Conservation (phyloP, 2,329 filamentous ascomycete genomes). For the Periconia sp. region DNA sequence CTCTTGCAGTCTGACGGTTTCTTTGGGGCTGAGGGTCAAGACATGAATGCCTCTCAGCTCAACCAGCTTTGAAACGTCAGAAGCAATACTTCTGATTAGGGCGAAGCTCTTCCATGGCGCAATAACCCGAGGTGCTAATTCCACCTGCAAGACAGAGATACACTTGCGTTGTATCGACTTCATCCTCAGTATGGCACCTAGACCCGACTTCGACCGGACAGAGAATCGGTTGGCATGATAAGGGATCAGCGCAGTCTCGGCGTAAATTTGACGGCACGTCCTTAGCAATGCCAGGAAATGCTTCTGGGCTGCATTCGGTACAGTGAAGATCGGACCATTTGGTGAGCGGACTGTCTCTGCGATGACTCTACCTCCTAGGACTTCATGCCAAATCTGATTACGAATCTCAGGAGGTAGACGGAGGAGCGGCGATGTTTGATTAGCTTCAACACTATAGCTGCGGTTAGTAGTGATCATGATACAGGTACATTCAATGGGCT, state of each 20-base stretch:
- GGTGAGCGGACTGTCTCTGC: background rate
- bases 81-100: too few species aligned
- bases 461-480: constrained; percentile 1
- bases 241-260: constrained; percentile 8
- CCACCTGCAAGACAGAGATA: too few species aligned
- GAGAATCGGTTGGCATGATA: constrained; percentile 2
- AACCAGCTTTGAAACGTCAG: too few species aligned
- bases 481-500: background rate
- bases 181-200: background rate
- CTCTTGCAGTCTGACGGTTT: too few species aligned
- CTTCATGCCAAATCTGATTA: constrained; percentile 19
- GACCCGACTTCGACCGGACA: background rate
- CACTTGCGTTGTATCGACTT: background rate
- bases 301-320: background rate
- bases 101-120: background rate
- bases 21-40: too few species aligned
- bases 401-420: constrained; percentile 21
- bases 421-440: constrained; percentile 17
- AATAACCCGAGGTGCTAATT: background rate
- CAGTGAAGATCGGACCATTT: background rate
- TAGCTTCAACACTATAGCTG: constrained; percentile 9
- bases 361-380: constrained; percentile 11
- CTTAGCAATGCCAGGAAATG: constrained; percentile 3
- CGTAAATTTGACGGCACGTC: constrained; percentile 12
- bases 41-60: too few species aligned